A percentile compares a stretch with the other conserved stretches of the same genome.
These are phyloP conservation scores for Fusarium miscanthi DNA, from an alignment of 2,329 filamentous ascomycete species.

Conservation along the genomic window DNA sequence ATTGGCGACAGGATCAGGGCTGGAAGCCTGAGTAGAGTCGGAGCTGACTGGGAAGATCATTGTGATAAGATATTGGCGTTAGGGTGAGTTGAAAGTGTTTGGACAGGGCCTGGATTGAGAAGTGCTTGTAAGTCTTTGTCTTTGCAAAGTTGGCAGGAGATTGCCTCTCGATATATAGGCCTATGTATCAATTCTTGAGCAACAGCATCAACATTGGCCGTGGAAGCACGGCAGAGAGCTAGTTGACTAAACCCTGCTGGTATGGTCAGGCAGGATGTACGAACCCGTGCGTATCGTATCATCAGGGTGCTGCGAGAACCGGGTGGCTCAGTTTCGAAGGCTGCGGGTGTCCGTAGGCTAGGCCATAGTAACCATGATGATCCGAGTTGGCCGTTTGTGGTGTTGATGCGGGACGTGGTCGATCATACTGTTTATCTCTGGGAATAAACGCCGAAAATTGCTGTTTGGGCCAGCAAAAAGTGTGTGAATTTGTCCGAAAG, in stretches of 20 bases:
- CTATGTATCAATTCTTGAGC: background rate
- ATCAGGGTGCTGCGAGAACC: conserved; percentile 10
- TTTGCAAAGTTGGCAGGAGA: background rate
- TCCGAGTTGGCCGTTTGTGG: conserved; percentile 10
- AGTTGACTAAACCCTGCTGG: background rate
- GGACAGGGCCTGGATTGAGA: background rate
- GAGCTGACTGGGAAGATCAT: conserved; percentile 4
- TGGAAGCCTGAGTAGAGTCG: background rate
- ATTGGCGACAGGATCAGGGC: background rate
- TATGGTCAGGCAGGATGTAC: background rate
- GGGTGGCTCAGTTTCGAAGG: conserved; percentile 8
- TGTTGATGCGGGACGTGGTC: background rate
- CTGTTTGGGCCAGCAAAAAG: background rate
- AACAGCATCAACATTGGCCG: background rate
- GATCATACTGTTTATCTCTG: background rate
- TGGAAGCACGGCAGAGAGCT: conserved; percentile 1
- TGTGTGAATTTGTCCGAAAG: background rate
- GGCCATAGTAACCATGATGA: background rate
- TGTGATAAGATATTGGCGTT: background rate
- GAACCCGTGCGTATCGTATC: conserved; percentile 9
- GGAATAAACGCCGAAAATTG: background rate
- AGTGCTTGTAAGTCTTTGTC: background rate
- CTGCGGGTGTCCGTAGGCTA: conserved; percentile 29
- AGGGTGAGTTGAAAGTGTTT: background rate
- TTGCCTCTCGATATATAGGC: conserved; percentile 6